Evolutionary conservation across 352 stramenopile genomes (phyloP), one percentile per base, ranked within the genome.

Genomic region (Phytophthora capsici): DNA sequence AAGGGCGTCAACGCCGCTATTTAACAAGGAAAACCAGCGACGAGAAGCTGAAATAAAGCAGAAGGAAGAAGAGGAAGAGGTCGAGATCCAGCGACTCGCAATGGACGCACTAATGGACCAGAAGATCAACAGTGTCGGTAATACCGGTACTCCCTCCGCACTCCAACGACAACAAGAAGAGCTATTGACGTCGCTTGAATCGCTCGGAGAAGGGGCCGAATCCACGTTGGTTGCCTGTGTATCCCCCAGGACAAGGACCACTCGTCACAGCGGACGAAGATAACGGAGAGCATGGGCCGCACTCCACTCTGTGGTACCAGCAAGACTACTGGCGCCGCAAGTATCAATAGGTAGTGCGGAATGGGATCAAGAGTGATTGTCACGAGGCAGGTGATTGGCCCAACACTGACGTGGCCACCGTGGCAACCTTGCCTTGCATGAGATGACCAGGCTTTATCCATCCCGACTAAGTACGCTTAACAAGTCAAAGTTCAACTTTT

Each of bases 281-380:
- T 23, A 40, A 26, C 5, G 46, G 25, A 51, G 58, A 40, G 37
- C 23, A 56, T 14, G 50, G 57, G 13, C 50, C 36, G 34, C 37
- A 52, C 26, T 40, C 44, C 22, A 67, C 75, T 9, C 23, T 74
- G 22, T 84, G 78, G 78, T 87, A 87, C 46, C 75, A 81, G 45
- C 73, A 79, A 40, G 64, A 81, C 51, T 87, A 87, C 46, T 87
- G 78, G 78, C 59, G 78, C 10, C 55, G 55, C 36, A 87, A 86
- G 59, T 86, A 86, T 52, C 61, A 75, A 54, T 73, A 66, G 41
- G 47, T 13, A 6, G 32, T 36, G 22, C 16, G 6, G 26, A 30
- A 7, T 30, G 6, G 26, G n/a, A n/a, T 28, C 28, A 34, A 34
- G 28, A 34, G 28, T 34, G 28, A 34, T 34, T 10, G 28, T 34